Evolutionary conservation across 78 protist genomes (phyloP).

Genomic region (Tieghemostelium lacteum): DNA sequence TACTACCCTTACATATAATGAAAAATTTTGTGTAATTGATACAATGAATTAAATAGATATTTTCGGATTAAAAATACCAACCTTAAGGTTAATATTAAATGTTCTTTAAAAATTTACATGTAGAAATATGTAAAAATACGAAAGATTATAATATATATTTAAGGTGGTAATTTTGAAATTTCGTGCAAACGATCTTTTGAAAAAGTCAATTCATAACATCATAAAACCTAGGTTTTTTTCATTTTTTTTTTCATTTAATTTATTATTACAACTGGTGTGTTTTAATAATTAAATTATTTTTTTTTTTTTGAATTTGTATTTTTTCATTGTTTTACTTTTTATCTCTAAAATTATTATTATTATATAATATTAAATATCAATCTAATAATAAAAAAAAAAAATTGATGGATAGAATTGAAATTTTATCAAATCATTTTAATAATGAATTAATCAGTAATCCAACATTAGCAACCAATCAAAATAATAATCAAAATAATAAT

Average conservation of each 20-base stretch:
- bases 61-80: too few species aligned
- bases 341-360: too few species aligned
- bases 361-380: not conserved
- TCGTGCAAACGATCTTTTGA: too few species aligned
- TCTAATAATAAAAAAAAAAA: not conserved
- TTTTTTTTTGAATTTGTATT: not conserved
- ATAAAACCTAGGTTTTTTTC: not conserved
- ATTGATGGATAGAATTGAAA: constrained; percentile 19
- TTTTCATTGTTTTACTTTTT: not conserved
- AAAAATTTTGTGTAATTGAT: too few species aligned
- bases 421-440: constrained; percentile 26
- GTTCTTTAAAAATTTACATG: too few species aligned
- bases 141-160: too few species aligned
- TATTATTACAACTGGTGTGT: not conserved
- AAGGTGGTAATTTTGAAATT: too few species aligned
- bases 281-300: not conserved
- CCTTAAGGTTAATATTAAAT: too few species aligned
- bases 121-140: too few species aligned
- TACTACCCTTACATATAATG: too few species aligned
- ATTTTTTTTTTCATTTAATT: not conserved
- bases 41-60: too few species aligned
- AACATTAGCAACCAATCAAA: constrained; percentile 4
- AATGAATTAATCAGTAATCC: not conserved
- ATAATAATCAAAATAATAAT: not conserved
- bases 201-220: too few species aligned